A percentile compares a stretch with the other conserved stretches of the same genome.
Conservation (phyloP, 129 eudicot species). For the Erigeron canadensis region DNA sequence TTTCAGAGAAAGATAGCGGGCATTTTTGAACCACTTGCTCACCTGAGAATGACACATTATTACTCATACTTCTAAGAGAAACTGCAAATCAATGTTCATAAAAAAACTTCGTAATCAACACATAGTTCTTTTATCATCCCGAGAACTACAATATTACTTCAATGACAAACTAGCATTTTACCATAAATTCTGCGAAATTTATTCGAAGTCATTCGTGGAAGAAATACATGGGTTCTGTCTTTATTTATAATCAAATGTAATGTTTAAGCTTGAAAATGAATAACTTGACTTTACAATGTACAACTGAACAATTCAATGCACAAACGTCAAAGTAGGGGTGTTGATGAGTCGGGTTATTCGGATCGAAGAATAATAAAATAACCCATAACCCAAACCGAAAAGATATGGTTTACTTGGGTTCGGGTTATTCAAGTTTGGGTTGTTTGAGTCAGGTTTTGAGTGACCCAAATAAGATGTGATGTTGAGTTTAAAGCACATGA, state of each 20-base stretch:
- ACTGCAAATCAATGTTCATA: neutral
- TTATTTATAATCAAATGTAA: neutral
- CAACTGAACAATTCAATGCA: neutral
- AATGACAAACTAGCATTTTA: neutral
- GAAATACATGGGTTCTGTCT: neutral
- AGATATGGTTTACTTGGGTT: no score
- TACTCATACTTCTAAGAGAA: conserved; percentile 15
- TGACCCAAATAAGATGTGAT: no score
- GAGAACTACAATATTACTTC: neutral
- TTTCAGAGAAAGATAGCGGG: conserved; percentile 87
- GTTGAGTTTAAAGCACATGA: no score
- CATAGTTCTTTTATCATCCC: neutral
- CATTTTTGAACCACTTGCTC: conserved; percentile 95
- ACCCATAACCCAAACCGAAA: no score
- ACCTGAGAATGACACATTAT: conserved; percentile 49
- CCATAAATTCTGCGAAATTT: neutral
- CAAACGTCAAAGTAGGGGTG: no score
- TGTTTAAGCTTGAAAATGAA: no score
- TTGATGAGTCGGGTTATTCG: no score
- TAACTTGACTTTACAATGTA: neutral
- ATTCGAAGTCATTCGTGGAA: neutral
- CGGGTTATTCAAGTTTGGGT: no score
- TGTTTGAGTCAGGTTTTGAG: no score
- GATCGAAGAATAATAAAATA: no score
- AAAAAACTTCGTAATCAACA: conserved; percentile 6